Conservation (phyloP, 2,329 filamentous ascomycete genomes). For the Emmonsia crescens region DNA sequence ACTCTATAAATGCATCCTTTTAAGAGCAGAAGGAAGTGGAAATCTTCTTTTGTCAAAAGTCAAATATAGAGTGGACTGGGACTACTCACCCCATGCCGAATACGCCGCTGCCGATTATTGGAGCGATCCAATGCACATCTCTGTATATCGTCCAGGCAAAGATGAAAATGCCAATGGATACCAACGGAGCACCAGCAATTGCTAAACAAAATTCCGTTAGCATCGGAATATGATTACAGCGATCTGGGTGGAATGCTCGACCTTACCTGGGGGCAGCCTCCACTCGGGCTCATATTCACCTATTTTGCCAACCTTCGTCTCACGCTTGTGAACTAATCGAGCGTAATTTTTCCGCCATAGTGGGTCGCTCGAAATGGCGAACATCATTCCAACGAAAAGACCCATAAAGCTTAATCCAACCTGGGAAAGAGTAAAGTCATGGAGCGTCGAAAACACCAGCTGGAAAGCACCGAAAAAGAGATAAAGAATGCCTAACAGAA, state of each 20-base stretch:
- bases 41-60: neutral
- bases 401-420: constrained; percentile 65
- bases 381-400: constrained; percentile 37
- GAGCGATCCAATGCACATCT: constrained; percentile 62
- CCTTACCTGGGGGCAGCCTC: constrained; percentile 58
- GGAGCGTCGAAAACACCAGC: constrained; percentile 62
- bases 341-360: constrained; percentile 37
- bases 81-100: constrained; percentile 64
- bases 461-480: constrained; percentile 86
- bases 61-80: constrained; percentile 15
- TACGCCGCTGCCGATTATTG: constrained; percentile 60
- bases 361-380: constrained; percentile 36
- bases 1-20: neutral
- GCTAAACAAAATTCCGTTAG: constrained; percentile 22
- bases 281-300: constrained; percentile 70
- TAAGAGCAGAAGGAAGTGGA: neutral
- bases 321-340: constrained; percentile 31
- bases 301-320: constrained; percentile 21
- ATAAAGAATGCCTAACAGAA: constrained; percentile 79
- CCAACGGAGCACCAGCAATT: constrained; percentile 62
- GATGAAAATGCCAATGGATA: constrained; percentile 73
- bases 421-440: constrained; percentile 70
- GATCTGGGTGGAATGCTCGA: constrained; percentile 18
- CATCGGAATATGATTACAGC: neutral
- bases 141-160: constrained; percentile 79